These are phyloP conservation scores for Stachybotrys echinatus DNA, from an alignment of 2,329 filamentous ascomycete genomes.

Conservation along the genomic window DNA sequence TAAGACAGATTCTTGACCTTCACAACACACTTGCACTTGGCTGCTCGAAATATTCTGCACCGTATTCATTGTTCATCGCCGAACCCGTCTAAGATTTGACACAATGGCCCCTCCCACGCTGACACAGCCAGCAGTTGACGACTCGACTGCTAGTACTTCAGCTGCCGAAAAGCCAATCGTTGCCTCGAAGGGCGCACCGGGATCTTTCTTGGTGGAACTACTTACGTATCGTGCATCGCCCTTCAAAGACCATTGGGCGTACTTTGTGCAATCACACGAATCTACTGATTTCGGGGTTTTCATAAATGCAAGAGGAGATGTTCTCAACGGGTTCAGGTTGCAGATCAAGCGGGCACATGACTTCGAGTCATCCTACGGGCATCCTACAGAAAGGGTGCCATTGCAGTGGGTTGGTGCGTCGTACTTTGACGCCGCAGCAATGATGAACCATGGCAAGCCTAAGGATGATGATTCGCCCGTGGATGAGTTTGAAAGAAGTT, in stretches of 20 bases:
- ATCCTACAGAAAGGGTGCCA: slow-evolving; percentile 15
- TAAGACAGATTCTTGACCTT: too few relatives aligned
- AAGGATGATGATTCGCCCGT: slow-evolving; percentile 15
- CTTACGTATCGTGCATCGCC: slow-evolving; percentile 23
- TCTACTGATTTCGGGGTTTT: slow-evolving; percentile 16
- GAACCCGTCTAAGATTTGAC: too few relatives aligned
- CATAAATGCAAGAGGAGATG: slow-evolving; percentile 24
- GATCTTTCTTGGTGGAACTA: slow-evolving; percentile 19
- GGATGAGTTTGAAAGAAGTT: slow-evolving; percentile 19
- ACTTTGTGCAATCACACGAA: slow-evolving; percentile 16
- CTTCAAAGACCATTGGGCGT: slow-evolving; percentile 31
- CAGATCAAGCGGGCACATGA: slow-evolving; percentile 22
- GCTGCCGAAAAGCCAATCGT: too few relatives aligned
- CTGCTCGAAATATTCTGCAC: too few relatives aligned
- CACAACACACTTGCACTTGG: too few relatives aligned
- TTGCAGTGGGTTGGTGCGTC: slow-evolving; percentile 22
- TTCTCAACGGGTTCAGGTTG: slow-evolving; percentile 22
- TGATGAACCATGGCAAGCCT: slow-evolving; percentile 17
- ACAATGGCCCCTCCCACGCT: too few relatives aligned
- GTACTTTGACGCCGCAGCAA: slow-evolving; percentile 15
- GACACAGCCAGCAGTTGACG: too few relatives aligned
- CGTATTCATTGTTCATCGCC: too few relatives aligned
- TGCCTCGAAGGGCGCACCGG: slow-evolving; percentile 9
- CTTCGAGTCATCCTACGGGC: slow-evolving; percentile 5
- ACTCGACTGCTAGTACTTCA: too few relatives aligned